Base-by-base conservation (phyloP, 2,329 filamentous ascomycete species). In the Colletotrichum lupini region DNA sequence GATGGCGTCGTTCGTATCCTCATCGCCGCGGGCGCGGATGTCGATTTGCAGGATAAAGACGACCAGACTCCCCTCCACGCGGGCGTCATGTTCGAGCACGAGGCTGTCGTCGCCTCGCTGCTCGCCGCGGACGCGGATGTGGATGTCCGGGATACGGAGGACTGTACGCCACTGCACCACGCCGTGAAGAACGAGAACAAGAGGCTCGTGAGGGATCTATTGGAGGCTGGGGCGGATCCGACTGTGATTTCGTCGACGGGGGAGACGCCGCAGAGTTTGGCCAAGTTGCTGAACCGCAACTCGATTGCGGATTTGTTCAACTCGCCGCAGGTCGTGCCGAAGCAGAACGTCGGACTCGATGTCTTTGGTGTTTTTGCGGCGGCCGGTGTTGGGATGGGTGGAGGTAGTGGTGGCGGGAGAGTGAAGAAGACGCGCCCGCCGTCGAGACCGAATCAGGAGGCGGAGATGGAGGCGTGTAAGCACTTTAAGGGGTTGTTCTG, bases 1-100 rank as follows among this genome's bases (percentile, higher is more conserved):
- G 67, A 76, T 0, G 75, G 74, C 1, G 67, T 76, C 0, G 75
- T 64, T 7, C 22, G 68, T 6, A 55, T 68, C 4, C 16, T 77
- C 19, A 75, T 77, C 4, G 74, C 75, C 3, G 69, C 72, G 16
- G 76, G 76, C 9, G 76, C 76, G 12, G 76, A 77, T 26, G 68
- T 76, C 2, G 74, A 77, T 24, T 32, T 74, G 12, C 67, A 71
- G 42, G 76, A 77, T 24, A 67, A 58, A 3, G 75, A 76, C 42
- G 67, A 73, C 37, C 74, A 76, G 57, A 77, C 71, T 14, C 62
- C 76, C 24, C 60, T 77, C 2, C 75, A 76, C 32, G 69, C 74
- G 11, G 74, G 68, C 2, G 74, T 76, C 35, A 73, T 74, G 65
- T 75, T 74, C 28, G 76, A 76, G 71, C 76, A 76, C 63, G 68